These are phyloP conservation scores for Botryotinia convoluta DNA, from an alignment of 2,329 filamentous ascomycete genomes.

Conservation along the genomic window DNA sequence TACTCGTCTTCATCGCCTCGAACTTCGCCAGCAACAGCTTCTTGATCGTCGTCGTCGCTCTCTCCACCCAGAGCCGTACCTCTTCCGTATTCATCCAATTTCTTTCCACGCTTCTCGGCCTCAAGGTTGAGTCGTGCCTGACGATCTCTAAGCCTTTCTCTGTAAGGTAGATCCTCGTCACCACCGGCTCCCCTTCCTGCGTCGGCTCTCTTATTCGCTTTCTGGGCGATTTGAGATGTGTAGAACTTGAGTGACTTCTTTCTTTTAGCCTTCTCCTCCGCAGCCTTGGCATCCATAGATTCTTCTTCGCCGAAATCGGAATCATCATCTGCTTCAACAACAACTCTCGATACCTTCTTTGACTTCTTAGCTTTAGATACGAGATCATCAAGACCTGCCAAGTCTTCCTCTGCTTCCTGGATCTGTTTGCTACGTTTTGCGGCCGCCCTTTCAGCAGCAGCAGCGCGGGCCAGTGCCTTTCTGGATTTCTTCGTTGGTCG, in stretches of 20 bases:
- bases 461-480: constrained; percentile 41
- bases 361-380: constrained; percentile 30
- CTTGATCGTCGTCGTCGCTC: constrained; percentile 40
- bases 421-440: constrained; percentile 37
- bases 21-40: constrained; percentile 44
- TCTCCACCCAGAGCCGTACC: constrained; percentile 63
- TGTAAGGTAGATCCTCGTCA: constrained; percentile 80
- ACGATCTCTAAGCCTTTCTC: constrained; percentile 82
- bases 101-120: constrained; percentile 77
- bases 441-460: constrained; percentile 40
- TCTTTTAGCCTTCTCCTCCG: constrained; percentile 81
- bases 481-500: constrained; percentile 28
- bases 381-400: constrained; percentile 40
- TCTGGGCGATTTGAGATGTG: constrained; percentile 95
- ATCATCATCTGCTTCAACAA: constrained; percentile 63
- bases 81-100: constrained; percentile 59
- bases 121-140: constrained; percentile 85
- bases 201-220: constrained; percentile 77
- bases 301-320: constrained; percentile 96
- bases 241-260: constrained; percentile 97
- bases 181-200: constrained; percentile 73
- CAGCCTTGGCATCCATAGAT: constrained; percentile 70
- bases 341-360: constrained; percentile 41
- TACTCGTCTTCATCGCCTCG: constrained; percentile 64
- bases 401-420: constrained; percentile 44